Evolutionary conservation across 805 yeast genomes (phyloP).

Genomic region (Candida ovalis): DNA sequence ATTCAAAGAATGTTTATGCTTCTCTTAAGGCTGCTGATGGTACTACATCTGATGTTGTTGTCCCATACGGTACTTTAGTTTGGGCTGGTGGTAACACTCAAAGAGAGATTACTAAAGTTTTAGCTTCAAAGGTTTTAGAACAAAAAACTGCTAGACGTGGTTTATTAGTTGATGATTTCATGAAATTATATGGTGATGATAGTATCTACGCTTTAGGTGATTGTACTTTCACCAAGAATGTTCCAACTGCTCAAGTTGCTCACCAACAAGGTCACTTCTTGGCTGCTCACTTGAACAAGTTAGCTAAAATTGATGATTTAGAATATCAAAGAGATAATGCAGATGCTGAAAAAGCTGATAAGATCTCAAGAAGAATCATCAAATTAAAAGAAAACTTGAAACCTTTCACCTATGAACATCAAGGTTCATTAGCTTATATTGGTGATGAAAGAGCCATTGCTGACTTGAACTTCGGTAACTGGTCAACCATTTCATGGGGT

Average conservation of each 20-base stretch:
- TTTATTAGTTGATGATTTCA: constrained; percentile 71
- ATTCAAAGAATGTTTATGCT: constrained; percentile 63
- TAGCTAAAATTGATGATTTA: constrained; percentile 56
- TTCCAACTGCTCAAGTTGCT: constrained; percentile 97
- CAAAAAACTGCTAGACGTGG: constrained; percentile 88
- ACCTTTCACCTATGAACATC: constrained; percentile 78
- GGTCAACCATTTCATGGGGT: constrained; percentile 75
- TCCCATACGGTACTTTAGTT: constrained; percentile 87
- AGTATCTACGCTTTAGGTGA: constrained; percentile 85
- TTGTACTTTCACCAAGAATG: constrained; percentile 84
- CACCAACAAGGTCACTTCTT: constrained; percentile 87
- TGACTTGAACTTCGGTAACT: constrained; percentile 75
- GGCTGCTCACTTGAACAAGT: constrained; percentile 63
- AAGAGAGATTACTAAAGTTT: constrained; percentile 64
- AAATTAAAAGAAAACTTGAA: constrained; percentile 39
- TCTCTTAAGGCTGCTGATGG: constrained; percentile 67
- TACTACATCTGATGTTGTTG: constrained; percentile 44
- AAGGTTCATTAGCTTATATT: constrained; percentile 91
- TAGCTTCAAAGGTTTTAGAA: constrained; percentile 64
- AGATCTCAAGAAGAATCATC: constrained; percentile 41
- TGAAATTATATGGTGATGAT: constrained; percentile 78
- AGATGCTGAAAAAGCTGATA: constrained; percentile 36
- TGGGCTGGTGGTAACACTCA: constrained; percentile 98
- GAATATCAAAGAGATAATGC: constrained; percentile 40
- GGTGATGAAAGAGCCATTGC: constrained; percentile 95